Conservation (phyloP, 2,329 filamentous ascomycete genomes). For the Coniochaeta sp. region DNA sequence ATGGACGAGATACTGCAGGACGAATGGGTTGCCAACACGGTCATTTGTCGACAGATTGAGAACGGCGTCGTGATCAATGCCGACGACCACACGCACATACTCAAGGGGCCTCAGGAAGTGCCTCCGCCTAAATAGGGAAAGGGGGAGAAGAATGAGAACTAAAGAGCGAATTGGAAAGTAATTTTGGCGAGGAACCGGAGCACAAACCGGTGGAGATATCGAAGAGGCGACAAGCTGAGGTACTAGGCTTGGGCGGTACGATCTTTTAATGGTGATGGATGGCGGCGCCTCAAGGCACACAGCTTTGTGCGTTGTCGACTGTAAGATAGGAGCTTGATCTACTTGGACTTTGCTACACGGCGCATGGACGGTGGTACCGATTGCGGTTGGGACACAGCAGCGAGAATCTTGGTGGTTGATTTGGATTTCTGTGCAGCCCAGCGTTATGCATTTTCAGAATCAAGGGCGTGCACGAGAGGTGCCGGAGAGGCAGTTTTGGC, state of each 20-base stretch:
- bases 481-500: neutral
- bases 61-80: slow-evolving; percentile 63
- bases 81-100: slow-evolving; percentile 72
- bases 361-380: neutral
- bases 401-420: neutral
- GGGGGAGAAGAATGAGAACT: neutral
- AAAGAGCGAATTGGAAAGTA: too few relatives aligned
- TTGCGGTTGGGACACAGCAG: neutral
- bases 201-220: neutral
- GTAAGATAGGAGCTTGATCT: neutral
- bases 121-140: neutral
- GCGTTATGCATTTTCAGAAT: neutral
- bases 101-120: slow-evolving; percentile 53
- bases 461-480: too few relatives aligned
- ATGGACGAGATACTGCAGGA: slow-evolving; percentile 83
- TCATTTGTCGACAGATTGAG: slow-evolving; percentile 74
- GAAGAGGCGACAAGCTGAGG: neutral
- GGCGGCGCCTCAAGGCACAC: neutral
- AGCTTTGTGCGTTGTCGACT: neutral
- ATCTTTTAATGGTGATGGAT: neutral
- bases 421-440: neutral
- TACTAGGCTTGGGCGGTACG: neutral
- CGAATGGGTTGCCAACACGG: slow-evolving; percentile 78
- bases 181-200: neutral
- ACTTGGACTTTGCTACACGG: neutral